These are phyloP conservation scores for Trichoderma gracile DNA, from an alignment of 2,329 filamentous ascomycete species.

Conservation along the genomic window DNA sequence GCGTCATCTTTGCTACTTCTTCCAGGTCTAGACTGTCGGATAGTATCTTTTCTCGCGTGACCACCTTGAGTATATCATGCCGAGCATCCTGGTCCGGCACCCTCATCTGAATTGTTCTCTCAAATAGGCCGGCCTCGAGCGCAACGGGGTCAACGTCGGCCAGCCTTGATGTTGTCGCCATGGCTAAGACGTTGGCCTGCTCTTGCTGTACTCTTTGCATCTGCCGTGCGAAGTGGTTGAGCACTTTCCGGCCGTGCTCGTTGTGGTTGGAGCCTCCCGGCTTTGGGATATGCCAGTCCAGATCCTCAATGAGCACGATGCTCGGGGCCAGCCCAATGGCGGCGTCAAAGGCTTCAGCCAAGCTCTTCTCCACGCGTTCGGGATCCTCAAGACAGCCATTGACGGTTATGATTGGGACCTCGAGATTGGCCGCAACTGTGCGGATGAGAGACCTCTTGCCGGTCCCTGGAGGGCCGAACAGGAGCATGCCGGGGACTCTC, in stretches of 20 bases:
- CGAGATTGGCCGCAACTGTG: constrained; percentile 69
- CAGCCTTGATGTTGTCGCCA: constrained; percentile 87
- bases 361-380: constrained; percentile 43
- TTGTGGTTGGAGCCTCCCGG: constrained; percentile 73
- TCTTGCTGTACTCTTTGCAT: constrained; percentile 80
- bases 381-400: constrained; percentile 41
- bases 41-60: constrained; percentile 67
- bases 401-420: constrained; percentile 69
- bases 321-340: constrained; percentile 84
- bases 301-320: constrained; percentile 87
- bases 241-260: constrained; percentile 87
- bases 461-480: constrained; percentile 78
- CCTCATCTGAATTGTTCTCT: constrained; percentile 81
- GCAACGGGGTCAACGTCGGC: constrained; percentile 82
- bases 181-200: constrained; percentile 76
- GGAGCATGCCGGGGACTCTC: constrained; percentile 58
- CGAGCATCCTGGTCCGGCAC: constrained; percentile 80
- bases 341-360: constrained; percentile 61
- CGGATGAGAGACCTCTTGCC: constrained; percentile 79
- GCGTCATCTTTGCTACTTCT: constrained; percentile 76
- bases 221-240: constrained; percentile 78
- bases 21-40: constrained; percentile 71
- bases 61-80: constrained; percentile 72
- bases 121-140: constrained; percentile 73
- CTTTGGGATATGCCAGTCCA: constrained; percentile 82